phyloP scores from a whole-genome alignment of 371 early-diverging fungal species.

The Parasitella parasitica region DNA sequence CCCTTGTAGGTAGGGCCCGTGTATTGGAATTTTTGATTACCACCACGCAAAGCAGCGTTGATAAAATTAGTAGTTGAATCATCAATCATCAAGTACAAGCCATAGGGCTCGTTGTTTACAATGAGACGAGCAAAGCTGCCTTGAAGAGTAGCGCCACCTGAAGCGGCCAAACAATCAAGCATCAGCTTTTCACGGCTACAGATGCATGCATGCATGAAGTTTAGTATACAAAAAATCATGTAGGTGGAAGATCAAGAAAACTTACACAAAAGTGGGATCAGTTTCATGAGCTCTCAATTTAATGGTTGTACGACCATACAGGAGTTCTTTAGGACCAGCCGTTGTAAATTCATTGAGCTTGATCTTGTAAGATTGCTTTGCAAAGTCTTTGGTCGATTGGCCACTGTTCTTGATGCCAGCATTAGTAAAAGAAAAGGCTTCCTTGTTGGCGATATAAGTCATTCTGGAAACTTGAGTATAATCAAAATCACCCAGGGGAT shows the following conservation, averaged over 20 bases:
- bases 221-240: neutral
- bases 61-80: constrained; percentile 51
- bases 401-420: constrained; percentile 49
- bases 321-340: constrained; percentile 15
- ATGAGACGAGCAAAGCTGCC: constrained; percentile 53
- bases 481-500: constrained; percentile 31
- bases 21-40: constrained; percentile 25
- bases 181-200: constrained; percentile 52
- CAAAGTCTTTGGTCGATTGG: constrained; percentile 52
- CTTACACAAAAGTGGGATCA: constrained; percentile 51
- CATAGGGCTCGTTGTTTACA: constrained; percentile 50
- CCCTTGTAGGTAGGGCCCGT: constrained; percentile 43
- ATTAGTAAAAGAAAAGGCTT: constrained; percentile 39
- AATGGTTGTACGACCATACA: constrained; percentile 47
- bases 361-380: constrained; percentile 54
- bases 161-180: constrained; percentile 47
- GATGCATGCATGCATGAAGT: neutral
- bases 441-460: constrained; percentile 51
- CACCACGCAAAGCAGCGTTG: constrained; percentile 40
- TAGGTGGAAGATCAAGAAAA: neutral
- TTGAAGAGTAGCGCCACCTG: constrained; percentile 53
- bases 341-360: constrained; percentile 40
- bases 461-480: constrained; percentile 30
- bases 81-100: constrained; percentile 55
- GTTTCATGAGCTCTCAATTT: constrained; percentile 56